Conservation (phyloP, 768 basidiomycete genomes). For the Psilocybe subaeruginosa region DNA sequence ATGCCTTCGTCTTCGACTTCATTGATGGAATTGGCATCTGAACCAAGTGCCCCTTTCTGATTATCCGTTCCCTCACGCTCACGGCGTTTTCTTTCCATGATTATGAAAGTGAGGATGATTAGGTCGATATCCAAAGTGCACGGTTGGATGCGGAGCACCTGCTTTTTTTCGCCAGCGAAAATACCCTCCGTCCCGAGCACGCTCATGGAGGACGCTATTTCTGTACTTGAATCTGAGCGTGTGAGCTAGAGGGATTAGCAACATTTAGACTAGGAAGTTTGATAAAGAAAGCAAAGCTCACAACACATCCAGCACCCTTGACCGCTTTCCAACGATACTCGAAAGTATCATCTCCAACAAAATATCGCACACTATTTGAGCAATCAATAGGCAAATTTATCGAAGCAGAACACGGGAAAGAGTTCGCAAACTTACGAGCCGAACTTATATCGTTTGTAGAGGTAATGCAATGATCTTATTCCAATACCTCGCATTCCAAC, state of each 20-base stretch:
- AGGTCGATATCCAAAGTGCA: slow-evolving; percentile 53
- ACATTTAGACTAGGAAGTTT: neutral
- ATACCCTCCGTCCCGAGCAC: slow-evolving; percentile 42
- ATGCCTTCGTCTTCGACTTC: slow-evolving; percentile 34
- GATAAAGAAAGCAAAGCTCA: slow-evolving; percentile 24
- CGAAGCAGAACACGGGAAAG: neutral
- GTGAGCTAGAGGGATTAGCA: slow-evolving; percentile 35
- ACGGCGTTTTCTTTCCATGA: slow-evolving; percentile 58
- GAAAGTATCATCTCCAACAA: slow-evolving; percentile 48
- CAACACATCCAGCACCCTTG: slow-evolving; percentile 42
- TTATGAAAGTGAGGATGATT: slow-evolving; percentile 54
- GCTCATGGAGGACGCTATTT: slow-evolving; percentile 43
- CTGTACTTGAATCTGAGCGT: slow-evolving; percentile 35
- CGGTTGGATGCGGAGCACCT: slow-evolving; percentile 49
- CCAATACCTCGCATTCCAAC: slow-evolving; percentile 31
- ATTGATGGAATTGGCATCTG: slow-evolving; percentile 40
- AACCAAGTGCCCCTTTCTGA: slow-evolving; percentile 21
- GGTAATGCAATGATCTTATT: slow-evolving; percentile 38
- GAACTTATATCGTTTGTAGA: slow-evolving; percentile 44
- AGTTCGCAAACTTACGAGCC: slow-evolving; percentile 37
- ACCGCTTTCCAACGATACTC: slow-evolving; percentile 54
- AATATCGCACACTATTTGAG: slow-evolving; percentile 45
- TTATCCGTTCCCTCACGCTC: slow-evolving; percentile 32
- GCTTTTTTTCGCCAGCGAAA: slow-evolving; percentile 51
- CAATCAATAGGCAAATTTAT: neutral